Evolutionary conservation across 331 rosid genomes (phyloP), one percentile per base, ranked within the genome.

Genomic region (Malus hybrid): DNA sequence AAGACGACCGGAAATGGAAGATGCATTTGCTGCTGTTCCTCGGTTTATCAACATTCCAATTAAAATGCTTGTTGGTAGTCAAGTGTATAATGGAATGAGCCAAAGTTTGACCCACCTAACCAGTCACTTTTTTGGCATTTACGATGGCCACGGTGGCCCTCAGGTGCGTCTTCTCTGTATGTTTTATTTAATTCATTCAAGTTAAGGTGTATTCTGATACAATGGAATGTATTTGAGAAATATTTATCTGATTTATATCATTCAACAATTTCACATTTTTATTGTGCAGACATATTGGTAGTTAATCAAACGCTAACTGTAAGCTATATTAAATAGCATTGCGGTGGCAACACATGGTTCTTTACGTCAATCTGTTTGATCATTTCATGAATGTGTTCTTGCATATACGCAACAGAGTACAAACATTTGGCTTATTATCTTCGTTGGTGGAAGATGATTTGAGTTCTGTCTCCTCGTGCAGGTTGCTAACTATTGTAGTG

Each of bases 71-170:
- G 63, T 73, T 9, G 81, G 85, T 5, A 79, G 74, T 72, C 67
- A 39, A 56, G 32, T 66, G 72, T 16, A 70, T 32, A 66, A 72
- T 68, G 87, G 89, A 75, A 78, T 78, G 39, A 65, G 78, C 72
- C 87, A 78, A 71, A 82, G 70, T 72, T 71, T 84, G 83, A 84
- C 91, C 34, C 84, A 84, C 71, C 58, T 82, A 64, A 73, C 81
- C 79, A 80, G 86, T 79, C 91, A 87, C 63, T 87, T 85, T 71
- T 87, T 75, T 46, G 91, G 89, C 39, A 82, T 87, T 77, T 87
- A 87, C 68, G 91, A 87, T 87, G 91, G 91, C 32, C 91, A 87
- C 32, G 91, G 91, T 32, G 91, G 91, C 55, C 66, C 86, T 80
- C 91, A 85, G 91, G 91, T 85, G 78, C 18, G 33, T 6, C 77